Evolutionary conservation across 1,139 yeast genomes (phyloP).

Genomic region (Saccharomyces uvarum): DNA sequence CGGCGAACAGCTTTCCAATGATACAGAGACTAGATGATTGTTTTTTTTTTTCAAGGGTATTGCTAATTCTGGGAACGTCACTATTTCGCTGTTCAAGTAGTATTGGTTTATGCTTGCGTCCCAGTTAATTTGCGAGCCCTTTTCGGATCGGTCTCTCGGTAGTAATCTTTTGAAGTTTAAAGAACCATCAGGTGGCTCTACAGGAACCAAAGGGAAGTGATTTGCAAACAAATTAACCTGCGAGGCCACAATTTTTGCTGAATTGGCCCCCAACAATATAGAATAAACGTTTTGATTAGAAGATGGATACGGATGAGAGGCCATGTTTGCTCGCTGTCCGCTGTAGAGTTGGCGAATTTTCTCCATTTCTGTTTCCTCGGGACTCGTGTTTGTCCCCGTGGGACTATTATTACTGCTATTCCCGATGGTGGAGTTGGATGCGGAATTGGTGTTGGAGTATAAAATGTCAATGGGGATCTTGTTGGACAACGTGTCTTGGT

Average conservation of each 20-base stretch:
- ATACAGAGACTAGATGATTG: constrained; percentile 18
- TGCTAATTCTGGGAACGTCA: constrained; percentile 24
- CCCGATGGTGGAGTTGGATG: constrained; percentile 2
- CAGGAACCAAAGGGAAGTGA: constrained; percentile 28
- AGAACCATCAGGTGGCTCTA: constrained; percentile 9
- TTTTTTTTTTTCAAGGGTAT: background rate
- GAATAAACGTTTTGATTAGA: constrained; percentile 20
- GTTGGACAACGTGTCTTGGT: constrained; percentile 36
- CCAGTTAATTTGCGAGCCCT: constrained; percentile 8
- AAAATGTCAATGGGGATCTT: constrained; percentile 23
- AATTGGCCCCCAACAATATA: constrained; percentile 23
- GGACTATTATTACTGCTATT: background rate
- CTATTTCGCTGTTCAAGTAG: constrained; percentile 19
- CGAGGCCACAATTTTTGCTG: constrained; percentile 19
- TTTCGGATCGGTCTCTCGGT: constrained; percentile 13
- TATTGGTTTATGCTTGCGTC: constrained; percentile 24
- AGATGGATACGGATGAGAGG: constrained; percentile 19
- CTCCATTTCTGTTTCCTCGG: constrained; percentile 3
- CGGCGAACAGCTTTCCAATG: constrained; percentile 23
- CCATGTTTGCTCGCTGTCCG: constrained; percentile 7
- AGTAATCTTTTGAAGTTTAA: constrained; percentile 21
- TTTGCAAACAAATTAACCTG: constrained; percentile 22
- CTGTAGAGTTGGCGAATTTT: background rate
- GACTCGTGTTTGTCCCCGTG: constrained; percentile 3
- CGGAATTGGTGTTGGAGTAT: constrained; percentile 15